phyloP scores from a whole-genome alignment of 192 early-diverging fungal genomes.

The Endogone sp. region DNA sequence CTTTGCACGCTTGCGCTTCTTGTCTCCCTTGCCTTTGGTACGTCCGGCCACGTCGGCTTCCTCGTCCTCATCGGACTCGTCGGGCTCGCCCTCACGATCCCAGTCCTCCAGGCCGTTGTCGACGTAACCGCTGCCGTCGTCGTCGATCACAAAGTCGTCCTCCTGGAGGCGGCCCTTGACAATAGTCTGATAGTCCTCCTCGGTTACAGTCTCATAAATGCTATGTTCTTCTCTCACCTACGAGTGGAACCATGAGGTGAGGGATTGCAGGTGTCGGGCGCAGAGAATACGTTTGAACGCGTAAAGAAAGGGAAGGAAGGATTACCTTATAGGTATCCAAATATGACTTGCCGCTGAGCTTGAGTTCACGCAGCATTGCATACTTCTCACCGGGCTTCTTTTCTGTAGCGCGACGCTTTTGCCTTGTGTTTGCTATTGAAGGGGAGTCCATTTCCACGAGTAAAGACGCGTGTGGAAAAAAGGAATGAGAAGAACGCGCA shows the following conservation, averaged over 20 bases:
- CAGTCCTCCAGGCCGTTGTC: conserved; percentile 53
- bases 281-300: background rate
- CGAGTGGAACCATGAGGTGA: background rate
- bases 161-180: conserved; percentile 29
- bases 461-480: background rate
- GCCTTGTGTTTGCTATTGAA: background rate
- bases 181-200: conserved; percentile 46
- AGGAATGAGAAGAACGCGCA: background rate
- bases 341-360: conserved; percentile 15
- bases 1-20: conserved; percentile 18
- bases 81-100: conserved; percentile 34
- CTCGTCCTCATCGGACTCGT: conserved; percentile 45
- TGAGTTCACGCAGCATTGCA: conserved; percentile 1
- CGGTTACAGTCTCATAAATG: conserved; percentile 58
- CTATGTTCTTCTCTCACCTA: conserved; percentile 32
- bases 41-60: conserved; percentile 2
- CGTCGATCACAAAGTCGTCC: conserved; percentile 62
- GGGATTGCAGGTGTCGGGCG: background rate
- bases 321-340: conserved; percentile 25
- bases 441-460: background rate
- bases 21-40: conserved; percentile 19
- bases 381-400: conserved; percentile 17
- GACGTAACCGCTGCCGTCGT: conserved; percentile 63
- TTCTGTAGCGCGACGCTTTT: conserved; percentile 8
- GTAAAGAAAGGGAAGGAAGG: background rate